Percentiles rank a stretch among this genome's conserved stretches.
Conservation (phyloP, 345 rosid genomes). For the Citrus cavaleriei region DNA sequence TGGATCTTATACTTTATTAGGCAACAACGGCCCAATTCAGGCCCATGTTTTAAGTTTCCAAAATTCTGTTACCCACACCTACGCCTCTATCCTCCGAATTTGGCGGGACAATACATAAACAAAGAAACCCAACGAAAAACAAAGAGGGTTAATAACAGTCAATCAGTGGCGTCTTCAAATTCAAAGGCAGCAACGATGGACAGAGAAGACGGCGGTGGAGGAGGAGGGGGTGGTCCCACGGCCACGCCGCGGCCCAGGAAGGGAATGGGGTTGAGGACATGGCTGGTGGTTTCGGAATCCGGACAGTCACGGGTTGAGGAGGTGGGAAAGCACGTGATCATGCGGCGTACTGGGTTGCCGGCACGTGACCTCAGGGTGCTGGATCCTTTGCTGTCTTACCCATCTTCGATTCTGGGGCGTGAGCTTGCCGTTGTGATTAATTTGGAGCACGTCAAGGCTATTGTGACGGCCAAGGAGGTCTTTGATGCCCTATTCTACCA, state of each 20-base stretch:
- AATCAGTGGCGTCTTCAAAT: background rate
- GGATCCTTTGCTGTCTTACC: constrained; percentile 50
- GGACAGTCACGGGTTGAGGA: constrained; percentile 32
- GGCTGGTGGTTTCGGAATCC: constrained; percentile 38
- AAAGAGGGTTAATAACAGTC: no score
- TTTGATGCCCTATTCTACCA: constrained; percentile 33
- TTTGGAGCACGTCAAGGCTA: constrained; percentile 46
- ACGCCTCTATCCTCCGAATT: no score
- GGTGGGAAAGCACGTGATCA: constrained; percentile 40
- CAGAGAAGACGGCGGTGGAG: background rate
- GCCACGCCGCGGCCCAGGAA: constrained; percentile 23
- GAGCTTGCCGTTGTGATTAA: constrained; percentile 46
- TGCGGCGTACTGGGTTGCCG: constrained; percentile 51
- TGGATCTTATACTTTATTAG: no score
- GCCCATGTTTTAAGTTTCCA: no score
- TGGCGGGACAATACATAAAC: no score
- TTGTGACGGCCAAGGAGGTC: constrained; percentile 48
- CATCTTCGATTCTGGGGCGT: constrained; percentile 47
- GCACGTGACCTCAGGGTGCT: constrained; percentile 47
- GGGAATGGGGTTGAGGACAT: constrained; percentile 24
- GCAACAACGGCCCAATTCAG: no score
- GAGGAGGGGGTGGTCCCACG: background rate
- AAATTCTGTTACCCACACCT: no score
- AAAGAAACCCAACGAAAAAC: no score
- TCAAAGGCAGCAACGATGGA: background rate